Conservation (phyloP, 768 basidiomycete genomes). For the Kwoniella mangroviensis region DNA sequence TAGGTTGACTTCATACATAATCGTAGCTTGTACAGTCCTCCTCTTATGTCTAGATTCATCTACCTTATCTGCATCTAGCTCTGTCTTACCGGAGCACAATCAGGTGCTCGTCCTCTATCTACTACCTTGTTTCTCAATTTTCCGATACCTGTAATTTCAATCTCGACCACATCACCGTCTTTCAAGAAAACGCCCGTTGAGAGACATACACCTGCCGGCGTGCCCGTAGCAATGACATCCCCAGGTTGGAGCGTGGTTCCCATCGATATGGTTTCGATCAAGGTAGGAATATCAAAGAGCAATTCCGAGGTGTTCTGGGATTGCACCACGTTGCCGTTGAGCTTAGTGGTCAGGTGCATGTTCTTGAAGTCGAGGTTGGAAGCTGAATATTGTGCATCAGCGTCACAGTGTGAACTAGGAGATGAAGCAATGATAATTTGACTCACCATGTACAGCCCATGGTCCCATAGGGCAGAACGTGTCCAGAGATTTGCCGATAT, state of each 20-base stretch:
- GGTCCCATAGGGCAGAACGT: conserved; percentile 55
- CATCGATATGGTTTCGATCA: conserved; percentile 45
- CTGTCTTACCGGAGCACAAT: conserved; percentile 16
- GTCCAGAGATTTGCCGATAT: conserved; percentile 50
- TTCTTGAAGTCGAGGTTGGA: conserved; percentile 39
- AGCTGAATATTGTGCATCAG: conserved; percentile 6
- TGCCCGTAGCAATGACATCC: conserved; percentile 53
- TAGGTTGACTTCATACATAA: too few species aligned
- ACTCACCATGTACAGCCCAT: conserved; percentile 37
- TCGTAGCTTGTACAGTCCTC: too few species aligned
- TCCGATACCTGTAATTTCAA: conserved; percentile 47
- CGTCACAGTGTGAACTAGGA: not conserved
- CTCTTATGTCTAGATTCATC: too few species aligned
- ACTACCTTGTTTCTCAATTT: conserved; percentile 36
- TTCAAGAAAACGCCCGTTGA: conserved; percentile 40
- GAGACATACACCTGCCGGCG: conserved; percentile 46
- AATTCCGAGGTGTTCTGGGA: conserved; percentile 41
- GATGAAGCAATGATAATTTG: too few species aligned
- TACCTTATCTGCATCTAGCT: not conserved
- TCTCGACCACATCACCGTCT: conserved; percentile 45
- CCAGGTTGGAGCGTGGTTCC: conserved; percentile 49
- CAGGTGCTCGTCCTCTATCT: conserved; percentile 15
- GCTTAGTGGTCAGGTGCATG: conserved; percentile 38
- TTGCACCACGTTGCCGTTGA: conserved; percentile 48
- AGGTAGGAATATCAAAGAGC: conserved; percentile 53